Base-by-base conservation (phyloP, 2,329 filamentous ascomycete genomes). In the Aspergillus piperis region DNA sequence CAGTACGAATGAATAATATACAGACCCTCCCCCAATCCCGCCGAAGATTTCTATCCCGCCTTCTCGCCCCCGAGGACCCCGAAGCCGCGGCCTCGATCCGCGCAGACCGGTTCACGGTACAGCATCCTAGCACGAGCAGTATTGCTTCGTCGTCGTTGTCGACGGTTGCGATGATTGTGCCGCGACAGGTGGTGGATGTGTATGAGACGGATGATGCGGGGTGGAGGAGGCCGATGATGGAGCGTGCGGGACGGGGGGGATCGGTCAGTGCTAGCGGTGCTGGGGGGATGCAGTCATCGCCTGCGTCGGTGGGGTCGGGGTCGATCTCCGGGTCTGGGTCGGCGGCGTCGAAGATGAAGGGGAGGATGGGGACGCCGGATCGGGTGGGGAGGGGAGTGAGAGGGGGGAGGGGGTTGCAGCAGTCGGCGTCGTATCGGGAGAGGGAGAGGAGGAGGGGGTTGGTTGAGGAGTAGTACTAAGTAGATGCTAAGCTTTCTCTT, bases 11-110 rank as follows among this genome's bases (percentile, higher is more conserved):
- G 27, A 10, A 10, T 5, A 30, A 30, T 30, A 8, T 56, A 58
- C 41, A 78, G 74, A 75, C 76, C 42, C 71, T 78, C 53, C 75
- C 76, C 1, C 72, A 77, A 71, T 70, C 73, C 23, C 73, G 75
- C 38, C 71, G 73, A 7, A 71, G 72, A 38, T 76, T 78, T 58
- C 62, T 71, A 27, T 67, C 75, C 7, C 74, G 74, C 44, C 66
- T 77, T 2, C 66, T 78, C 44, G 67, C 72, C 2, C 68, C 70
- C 5, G 68, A 69, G 10, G 68, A 74, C 52, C 64, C 67, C 0
- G 50, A 62, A 5, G 54, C 65, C 6, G 71, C 71, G n/a, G 66
- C 69, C 1, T 65, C 69, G 8, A 63, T 75, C 10, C 68, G 70
- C 47, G 69, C 67, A 3, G 70, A 70, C 13, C 64, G 68, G 8